phyloP scores from a whole-genome alignment of 2,329 filamentous ascomycete species.

The Pezicula radicicola region DNA sequence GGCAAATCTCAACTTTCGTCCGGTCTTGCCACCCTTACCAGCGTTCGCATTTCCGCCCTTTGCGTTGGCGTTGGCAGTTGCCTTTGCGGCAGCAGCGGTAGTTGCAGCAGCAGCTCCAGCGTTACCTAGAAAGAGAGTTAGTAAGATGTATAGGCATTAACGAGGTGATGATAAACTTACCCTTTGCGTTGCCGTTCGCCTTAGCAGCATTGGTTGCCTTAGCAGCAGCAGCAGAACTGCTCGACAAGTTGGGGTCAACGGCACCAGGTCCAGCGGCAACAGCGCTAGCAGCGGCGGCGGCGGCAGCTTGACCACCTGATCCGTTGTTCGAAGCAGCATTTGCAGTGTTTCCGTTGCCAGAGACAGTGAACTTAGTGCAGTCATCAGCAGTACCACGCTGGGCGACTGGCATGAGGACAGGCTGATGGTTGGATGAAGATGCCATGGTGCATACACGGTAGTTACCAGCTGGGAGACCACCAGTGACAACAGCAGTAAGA shows the following conservation, averaged over 20 bases:
- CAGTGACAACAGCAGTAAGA: constrained; percentile 29
- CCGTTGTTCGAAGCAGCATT: constrained; percentile 11
- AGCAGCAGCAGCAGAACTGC: background rate
- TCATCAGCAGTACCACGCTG: constrained; percentile 38
- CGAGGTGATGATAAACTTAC: background rate
- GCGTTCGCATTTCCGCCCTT: constrained; percentile 3
- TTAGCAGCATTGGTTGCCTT: background rate
- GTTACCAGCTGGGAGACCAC: constrained; percentile 33
- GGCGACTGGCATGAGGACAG: constrained; percentile 34
- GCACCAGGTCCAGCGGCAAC: constrained; percentile 1
- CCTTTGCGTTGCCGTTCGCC: background rate
- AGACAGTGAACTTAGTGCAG: constrained; percentile 36
- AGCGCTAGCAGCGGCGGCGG: background rate
- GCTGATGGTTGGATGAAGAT: constrained; percentile 35
- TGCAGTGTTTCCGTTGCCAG: constrained; percentile 14
- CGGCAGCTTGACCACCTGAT: constrained; percentile 1
- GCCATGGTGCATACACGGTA: constrained; percentile 38
- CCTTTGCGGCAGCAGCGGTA: background rate
- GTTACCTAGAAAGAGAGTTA: background rate
- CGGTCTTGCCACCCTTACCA: constrained; percentile 6
- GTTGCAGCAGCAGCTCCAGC: background rate
- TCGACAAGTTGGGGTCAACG: background rate
- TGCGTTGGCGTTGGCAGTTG: background rate
- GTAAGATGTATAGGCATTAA: background rate
- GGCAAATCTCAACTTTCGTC: constrained; percentile 6